A percentile compares a stretch with the other conserved stretches of the same genome.
These are phyloP conservation scores for Fusarium albosuccineum DNA, from an alignment of 2,329 filamentous ascomycete species.

Conservation along the genomic window DNA sequence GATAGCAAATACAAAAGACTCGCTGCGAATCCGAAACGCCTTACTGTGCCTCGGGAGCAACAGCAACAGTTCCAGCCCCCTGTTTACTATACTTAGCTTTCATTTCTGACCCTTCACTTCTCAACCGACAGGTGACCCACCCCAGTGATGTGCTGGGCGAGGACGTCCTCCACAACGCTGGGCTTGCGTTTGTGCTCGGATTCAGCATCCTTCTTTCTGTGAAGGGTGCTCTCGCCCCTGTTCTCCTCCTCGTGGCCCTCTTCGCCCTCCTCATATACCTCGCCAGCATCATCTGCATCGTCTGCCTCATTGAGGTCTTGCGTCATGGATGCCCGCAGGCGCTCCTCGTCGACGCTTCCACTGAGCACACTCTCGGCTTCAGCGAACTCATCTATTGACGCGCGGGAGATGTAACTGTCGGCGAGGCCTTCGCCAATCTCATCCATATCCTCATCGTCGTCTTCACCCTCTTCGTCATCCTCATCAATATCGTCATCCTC, in stretches of 20 bases:
- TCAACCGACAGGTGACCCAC: slow-evolving; percentile 66
- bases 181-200: slow-evolving; percentile 30
- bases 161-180: slow-evolving; percentile 58
- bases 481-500: slow-evolving; percentile 59
- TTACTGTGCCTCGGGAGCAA: slow-evolving; percentile 25
- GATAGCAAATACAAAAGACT: background rate
- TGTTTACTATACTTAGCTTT: slow-evolving; percentile 48
- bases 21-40: slow-evolving; percentile 31
- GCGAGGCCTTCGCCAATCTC: slow-evolving; percentile 52
- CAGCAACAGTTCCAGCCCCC: slow-evolving; percentile 32
- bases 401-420: slow-evolving; percentile 49
- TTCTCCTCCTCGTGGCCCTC: slow-evolving; percentile 39
- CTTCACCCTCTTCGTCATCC: slow-evolving; percentile 60
- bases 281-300: slow-evolving; percentile 56
- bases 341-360: slow-evolving; percentile 60
- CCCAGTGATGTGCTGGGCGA: slow-evolving; percentile 71
- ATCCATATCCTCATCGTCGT: slow-evolving; percentile 56
- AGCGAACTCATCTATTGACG: slow-evolving; percentile 54
- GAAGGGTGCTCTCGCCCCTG: slow-evolving; percentile 31
- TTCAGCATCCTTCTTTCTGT: background rate
- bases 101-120: slow-evolving; percentile 50
- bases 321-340: slow-evolving; percentile 54
- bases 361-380: slow-evolving; percentile 59
- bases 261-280: slow-evolving; percentile 50
- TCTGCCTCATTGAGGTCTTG: slow-evolving; percentile 58